Evolutionary conservation across 2,329 filamentous ascomycete species (phyloP).

Genomic region (Sordariomycetes sp.): DNA sequence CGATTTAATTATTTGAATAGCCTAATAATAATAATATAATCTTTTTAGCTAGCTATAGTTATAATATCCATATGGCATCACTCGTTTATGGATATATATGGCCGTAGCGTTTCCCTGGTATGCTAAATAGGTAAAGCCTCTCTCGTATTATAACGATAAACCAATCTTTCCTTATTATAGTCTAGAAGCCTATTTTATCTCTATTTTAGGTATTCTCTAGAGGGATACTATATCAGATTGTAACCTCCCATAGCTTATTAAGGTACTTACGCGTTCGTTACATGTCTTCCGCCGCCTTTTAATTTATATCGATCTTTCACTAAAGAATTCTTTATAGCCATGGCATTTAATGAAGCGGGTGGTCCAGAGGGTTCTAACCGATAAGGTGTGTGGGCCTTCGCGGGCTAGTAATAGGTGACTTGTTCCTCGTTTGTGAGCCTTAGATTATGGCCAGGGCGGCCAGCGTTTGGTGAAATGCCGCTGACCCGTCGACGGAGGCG

Average conservation of each 20-base stretch:
- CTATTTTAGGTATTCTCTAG: not conserved
- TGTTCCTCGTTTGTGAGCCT: not conserved
- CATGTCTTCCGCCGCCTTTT: not conserved
- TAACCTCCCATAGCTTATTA: not conserved
- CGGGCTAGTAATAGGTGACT: not conserved
- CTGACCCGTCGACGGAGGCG: not conserved
- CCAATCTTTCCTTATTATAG: not conserved
- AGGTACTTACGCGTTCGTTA: not conserved
- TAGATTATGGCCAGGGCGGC: not conserved
- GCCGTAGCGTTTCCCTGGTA: not conserved
- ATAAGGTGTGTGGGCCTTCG: not conserved
- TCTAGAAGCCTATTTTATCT: not conserved
- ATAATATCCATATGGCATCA: not conserved
- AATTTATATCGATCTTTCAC: not conserved
- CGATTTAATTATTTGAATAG: slow-evolving; percentile 22
- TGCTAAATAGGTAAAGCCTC: not conserved
- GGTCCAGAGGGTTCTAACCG: not conserved
- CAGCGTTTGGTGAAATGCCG: not conserved
- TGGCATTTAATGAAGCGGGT: not conserved
- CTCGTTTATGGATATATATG: not conserved
- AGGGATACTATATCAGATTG: not conserved
- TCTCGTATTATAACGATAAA: not conserved
- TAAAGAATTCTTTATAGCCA: not conserved
- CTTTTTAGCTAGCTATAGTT: not conserved
- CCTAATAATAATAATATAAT: slow-evolving; percentile 7